These are phyloP conservation scores for Moniliella sp. DNA, from an alignment of 1,284 basidiomycete genomes.

Conservation along the genomic window DNA sequence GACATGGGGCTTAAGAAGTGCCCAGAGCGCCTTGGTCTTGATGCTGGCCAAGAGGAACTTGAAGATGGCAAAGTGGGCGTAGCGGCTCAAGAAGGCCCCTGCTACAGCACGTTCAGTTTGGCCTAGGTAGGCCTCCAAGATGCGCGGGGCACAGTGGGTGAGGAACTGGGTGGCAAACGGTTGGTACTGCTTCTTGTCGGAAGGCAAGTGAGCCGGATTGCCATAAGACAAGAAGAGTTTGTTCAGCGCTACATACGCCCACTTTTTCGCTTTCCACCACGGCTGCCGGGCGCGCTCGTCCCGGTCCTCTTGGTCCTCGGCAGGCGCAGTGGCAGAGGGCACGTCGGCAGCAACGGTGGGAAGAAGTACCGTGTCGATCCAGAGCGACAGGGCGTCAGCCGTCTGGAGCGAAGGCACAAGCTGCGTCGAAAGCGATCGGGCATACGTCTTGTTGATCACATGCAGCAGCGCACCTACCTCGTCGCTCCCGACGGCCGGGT, in stretches of 20 bases:
- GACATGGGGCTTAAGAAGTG: conserved; percentile 24
- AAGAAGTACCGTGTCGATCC: conserved; percentile 26
- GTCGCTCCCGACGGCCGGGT: conserved; percentile 9
- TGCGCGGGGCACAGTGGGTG: conserved; percentile 26
- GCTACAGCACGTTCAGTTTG: conserved; percentile 18
- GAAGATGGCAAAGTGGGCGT: background rate
- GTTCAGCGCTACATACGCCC: conserved; percentile 32
- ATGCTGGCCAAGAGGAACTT: conserved; percentile 7
- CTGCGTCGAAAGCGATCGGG: conserved; percentile 21
- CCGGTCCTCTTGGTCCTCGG: conserved; percentile 14
- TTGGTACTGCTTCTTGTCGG: conserved; percentile 23
- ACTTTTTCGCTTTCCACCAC: conserved; percentile 34
- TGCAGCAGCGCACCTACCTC: conserved; percentile 28
- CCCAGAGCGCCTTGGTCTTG: conserved; percentile 30
- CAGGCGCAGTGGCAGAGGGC: too few relatives aligned
- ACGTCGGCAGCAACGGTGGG: conserved; percentile 21
- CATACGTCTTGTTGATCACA: conserved; percentile 27
- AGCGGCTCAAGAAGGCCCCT: too few relatives aligned
- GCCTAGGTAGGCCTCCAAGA: conserved; percentile 27
- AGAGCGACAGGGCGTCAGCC: conserved; percentile 26
- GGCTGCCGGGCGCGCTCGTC: conserved; percentile 10
- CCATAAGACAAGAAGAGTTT: conserved; percentile 25
- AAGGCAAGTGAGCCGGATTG: conserved; percentile 26
- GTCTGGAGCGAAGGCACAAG: conserved; percentile 24
- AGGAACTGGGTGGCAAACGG: conserved; percentile 29